phyloP scores from a whole-genome alignment of 2,329 filamentous ascomycete genomes.

The Cladophialophora immunda region DNA sequence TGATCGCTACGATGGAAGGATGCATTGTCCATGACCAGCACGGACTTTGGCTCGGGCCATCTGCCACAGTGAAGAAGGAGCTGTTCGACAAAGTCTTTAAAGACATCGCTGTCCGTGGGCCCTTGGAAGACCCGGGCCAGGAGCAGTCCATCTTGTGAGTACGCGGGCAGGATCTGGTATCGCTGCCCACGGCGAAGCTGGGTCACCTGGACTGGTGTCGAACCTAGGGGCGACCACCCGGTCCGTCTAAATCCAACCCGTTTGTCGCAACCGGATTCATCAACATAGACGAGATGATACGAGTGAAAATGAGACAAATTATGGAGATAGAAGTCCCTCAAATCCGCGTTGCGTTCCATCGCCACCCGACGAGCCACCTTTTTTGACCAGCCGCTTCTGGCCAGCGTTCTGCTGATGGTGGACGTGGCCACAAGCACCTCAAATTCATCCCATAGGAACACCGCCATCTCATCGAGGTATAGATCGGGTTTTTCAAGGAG shows the following conservation, averaged over 20 bases:
- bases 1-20: conserved; percentile 45
- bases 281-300: conserved; percentile 1
- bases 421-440: conserved; percentile 32
- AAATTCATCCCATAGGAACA: conserved; percentile 45
- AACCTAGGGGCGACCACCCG: conserved; percentile 39
- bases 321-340: conserved; percentile 46
- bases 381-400: conserved; percentile 45
- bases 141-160: conserved; percentile 38
- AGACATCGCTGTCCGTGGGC: conserved; percentile 44
- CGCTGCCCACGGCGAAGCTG: conserved; percentile 39
- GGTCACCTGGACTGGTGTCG: conserved; percentile 39
- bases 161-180: conserved; percentile 46
- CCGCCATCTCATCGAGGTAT: conserved; percentile 43
- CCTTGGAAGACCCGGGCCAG: conserved; percentile 44
- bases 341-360: conserved; percentile 46
- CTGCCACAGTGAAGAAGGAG: conserved; percentile 43
- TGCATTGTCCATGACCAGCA: conserved; percentile 49
- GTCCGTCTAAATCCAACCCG: conserved; percentile 4
- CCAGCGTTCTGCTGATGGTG: conserved; percentile 42
- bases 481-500: conserved; percentile 44
- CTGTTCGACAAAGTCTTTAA: conserved; percentile 46
- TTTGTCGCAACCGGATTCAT: conserved; percentile 16
- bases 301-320: conserved; percentile 35
- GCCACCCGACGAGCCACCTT: conserved; percentile 46
- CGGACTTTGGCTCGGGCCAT: conserved; percentile 39